These are phyloP conservation scores for Candida ponderosae DNA, from an alignment of 805 yeast species.

Conservation along the genomic window DNA sequence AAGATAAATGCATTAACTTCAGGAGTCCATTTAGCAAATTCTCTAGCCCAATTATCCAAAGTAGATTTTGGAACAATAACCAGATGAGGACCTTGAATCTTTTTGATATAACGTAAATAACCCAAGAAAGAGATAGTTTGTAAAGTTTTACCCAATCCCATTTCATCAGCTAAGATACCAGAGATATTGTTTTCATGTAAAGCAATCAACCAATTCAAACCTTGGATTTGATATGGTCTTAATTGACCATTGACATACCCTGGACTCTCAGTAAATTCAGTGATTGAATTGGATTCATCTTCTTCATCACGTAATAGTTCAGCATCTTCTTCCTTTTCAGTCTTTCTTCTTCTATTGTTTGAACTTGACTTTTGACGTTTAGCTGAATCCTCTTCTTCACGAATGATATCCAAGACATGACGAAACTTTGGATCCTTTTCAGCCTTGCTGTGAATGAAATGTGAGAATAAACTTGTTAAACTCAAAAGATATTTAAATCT, in stretches of 20 bases:
- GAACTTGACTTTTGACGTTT: conserved; percentile 10
- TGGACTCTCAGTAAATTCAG: conserved; percentile 81
- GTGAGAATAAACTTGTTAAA: conserved; percentile 57
- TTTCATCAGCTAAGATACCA: conserved; percentile 79
- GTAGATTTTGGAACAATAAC: conserved; percentile 78
- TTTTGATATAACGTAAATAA: conserved; percentile 53
- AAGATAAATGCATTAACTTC: conserved; percentile 63
- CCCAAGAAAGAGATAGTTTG: conserved; percentile 76
- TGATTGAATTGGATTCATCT: conserved; percentile 22
- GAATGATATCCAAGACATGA: conserved; percentile 38
- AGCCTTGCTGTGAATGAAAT: conserved; percentile 61
- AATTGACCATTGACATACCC: conserved; percentile 55
- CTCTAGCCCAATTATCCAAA: conserved; percentile 74
- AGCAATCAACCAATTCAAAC: conserved; percentile 71
- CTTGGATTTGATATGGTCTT: conserved; percentile 74
- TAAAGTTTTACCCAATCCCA: conserved; percentile 79
- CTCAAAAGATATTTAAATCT: conserved; percentile 62
- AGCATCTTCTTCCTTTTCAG: conserved; percentile 74
- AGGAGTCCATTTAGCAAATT: conserved; percentile 73
- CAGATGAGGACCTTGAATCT: conserved; percentile 63
- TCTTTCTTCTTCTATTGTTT: conserved; percentile 49
- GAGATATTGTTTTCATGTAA: conserved; percentile 60
- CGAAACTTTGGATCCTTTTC: conserved; percentile 50
- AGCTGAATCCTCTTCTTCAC: conserved; percentile 17
- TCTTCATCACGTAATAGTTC: conserved; percentile 59